phyloP scores from a whole-genome alignment of 257 asterid genomes.

The Datura wrightii region DNA sequence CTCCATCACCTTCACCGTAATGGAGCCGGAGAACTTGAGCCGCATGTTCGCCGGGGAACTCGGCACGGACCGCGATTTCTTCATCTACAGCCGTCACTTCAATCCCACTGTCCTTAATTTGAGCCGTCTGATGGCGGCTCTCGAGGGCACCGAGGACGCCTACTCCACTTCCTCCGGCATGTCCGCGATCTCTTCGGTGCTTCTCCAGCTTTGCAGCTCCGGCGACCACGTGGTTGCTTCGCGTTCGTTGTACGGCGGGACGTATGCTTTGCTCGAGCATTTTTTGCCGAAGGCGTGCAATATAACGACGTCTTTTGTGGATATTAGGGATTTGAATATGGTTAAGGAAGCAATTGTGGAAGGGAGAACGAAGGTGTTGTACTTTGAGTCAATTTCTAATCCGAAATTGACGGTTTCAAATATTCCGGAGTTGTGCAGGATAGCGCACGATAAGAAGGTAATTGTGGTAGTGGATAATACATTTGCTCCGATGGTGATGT shows the following conservation, averaged over 20 bases:
- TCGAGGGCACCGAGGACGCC: background rate
- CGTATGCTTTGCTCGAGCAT: slow-evolving; percentile 78
- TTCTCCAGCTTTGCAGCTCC: background rate
- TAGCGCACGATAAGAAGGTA: slow-evolving; percentile 79
- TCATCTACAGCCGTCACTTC: slow-evolving; percentile 95
- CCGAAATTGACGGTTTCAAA: slow-evolving; percentile 81
- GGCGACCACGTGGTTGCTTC: slow-evolving; percentile 81
- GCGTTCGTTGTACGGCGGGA: slow-evolving; percentile 79
- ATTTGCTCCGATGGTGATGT: slow-evolving; percentile 85
- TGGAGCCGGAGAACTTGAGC: slow-evolving; percentile 90
- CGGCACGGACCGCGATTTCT: slow-evolving; percentile 85
- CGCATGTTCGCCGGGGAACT: slow-evolving; percentile 92
- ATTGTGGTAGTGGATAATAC: slow-evolving; percentile 86
- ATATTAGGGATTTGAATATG: slow-evolving; percentile 55
- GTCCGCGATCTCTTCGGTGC: slow-evolving; percentile 11
- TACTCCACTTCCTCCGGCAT: background rate
- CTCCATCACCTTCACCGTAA: slow-evolving; percentile 96
- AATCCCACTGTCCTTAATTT: slow-evolving; percentile 92
- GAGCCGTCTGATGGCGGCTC: slow-evolving; percentile 62
- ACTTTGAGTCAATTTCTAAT: slow-evolving; percentile 75
- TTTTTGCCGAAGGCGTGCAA: slow-evolving; percentile 77
- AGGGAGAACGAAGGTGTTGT: slow-evolving; percentile 75
- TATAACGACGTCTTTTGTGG: slow-evolving; percentile 85
- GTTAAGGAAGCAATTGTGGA: slow-evolving; percentile 62
- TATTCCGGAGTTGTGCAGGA: slow-evolving; percentile 76